These are phyloP conservation scores for Xylariaceae sp. DNA, from an alignment of 2,329 filamentous ascomycete genomes.

Conservation along the genomic window DNA sequence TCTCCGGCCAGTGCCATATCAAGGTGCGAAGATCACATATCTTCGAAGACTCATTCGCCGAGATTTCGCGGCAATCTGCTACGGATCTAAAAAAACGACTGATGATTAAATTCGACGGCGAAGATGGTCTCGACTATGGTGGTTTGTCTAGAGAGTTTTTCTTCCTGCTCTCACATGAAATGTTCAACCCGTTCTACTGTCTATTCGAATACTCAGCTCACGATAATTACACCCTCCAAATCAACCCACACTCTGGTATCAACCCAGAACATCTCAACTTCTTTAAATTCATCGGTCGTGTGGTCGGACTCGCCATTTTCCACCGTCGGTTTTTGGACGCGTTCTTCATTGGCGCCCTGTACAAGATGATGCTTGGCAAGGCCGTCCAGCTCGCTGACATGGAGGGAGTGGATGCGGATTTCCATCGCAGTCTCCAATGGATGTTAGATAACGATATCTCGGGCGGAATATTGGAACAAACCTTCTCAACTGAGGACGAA, in stretches of 20 bases:
- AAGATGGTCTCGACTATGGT: conserved; percentile 96
- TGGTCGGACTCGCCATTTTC: conserved; percentile 96
- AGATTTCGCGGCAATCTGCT: conserved; percentile 94
- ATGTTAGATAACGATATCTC: conserved; percentile 96
- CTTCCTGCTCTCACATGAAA: conserved; percentile 97
- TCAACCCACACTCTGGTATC: conserved; percentile 98
- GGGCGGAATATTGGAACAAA: conserved; percentile 87
- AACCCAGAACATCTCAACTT: conserved; percentile 99
- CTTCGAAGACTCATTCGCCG: conserved; percentile 97
- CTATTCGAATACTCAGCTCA: conserved; percentile 99
- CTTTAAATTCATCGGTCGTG: conserved; percentile 98
- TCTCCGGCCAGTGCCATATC: conserved; percentile 95
- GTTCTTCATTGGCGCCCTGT: conserved; percentile 97
- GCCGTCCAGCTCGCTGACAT: conserved; percentile 88
- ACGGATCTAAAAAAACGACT: conserved; percentile 95
- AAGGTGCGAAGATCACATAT: conserved; percentile 96
- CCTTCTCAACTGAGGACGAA: conserved; percentile 95
- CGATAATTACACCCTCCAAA: conserved; percentile 99
- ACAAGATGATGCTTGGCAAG: conserved; percentile 98
- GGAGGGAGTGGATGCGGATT: conserved; percentile 98
- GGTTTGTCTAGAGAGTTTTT: conserved; percentile 98
- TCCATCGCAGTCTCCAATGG: conserved; percentile 95
- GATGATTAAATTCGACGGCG: conserved; percentile 99
- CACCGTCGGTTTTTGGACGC: conserved; percentile 95
- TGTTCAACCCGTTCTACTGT: conserved; percentile 99